These are phyloP conservation scores for Apophysomyces variabilis DNA, from an alignment of 371 early-diverging fungal genomes.

Conservation along the genomic window DNA sequence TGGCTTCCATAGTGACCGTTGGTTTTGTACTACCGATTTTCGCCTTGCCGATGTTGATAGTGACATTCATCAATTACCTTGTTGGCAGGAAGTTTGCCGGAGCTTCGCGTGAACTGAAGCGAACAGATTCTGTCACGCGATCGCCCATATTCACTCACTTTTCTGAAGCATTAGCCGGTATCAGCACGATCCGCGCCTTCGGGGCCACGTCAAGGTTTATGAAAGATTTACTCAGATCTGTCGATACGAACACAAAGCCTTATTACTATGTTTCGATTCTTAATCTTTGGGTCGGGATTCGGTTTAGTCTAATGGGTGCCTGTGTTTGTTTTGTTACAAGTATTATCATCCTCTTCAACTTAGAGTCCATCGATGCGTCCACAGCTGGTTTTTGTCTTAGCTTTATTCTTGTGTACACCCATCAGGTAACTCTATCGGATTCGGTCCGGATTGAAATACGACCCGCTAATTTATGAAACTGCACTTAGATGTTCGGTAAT, in stretches of 20 bases:
- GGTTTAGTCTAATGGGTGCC: conserved; percentile 66
- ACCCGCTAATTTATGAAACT: conserved; percentile 43
- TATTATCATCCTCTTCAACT: conserved; percentile 41
- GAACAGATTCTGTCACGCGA: conserved; percentile 11
- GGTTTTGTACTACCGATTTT: not conserved
- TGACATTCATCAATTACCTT: conserved; percentile 22
- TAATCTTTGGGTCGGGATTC: conserved; percentile 76
- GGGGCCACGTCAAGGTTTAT: conserved; percentile 55
- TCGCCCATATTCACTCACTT: conserved; percentile 12
- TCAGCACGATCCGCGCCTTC: conserved; percentile 45
- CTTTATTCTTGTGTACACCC: conserved; percentile 72
- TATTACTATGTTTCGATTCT: conserved; percentile 70
- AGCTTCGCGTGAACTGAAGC: conserved; percentile 15
- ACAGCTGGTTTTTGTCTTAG: conserved; percentile 73
- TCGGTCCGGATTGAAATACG: conserved; percentile 9
- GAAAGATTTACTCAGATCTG: conserved; percentile 38
- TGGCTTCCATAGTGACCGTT: conserved; percentile 3
- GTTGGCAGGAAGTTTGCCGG: not conserved
- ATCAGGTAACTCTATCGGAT: not conserved
- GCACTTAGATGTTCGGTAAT: conserved; percentile 73
- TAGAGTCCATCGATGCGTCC: conserved; percentile 57
- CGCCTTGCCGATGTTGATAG: conserved; percentile 17
- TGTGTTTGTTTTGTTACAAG: conserved; percentile 65
- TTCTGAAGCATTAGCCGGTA: conserved; percentile 18
- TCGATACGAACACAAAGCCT: conserved; percentile 65